Evolutionary conservation across 192 early-diverging fungal genomes (phyloP).

Genomic region (Chytriomyces hyalinus): DNA sequence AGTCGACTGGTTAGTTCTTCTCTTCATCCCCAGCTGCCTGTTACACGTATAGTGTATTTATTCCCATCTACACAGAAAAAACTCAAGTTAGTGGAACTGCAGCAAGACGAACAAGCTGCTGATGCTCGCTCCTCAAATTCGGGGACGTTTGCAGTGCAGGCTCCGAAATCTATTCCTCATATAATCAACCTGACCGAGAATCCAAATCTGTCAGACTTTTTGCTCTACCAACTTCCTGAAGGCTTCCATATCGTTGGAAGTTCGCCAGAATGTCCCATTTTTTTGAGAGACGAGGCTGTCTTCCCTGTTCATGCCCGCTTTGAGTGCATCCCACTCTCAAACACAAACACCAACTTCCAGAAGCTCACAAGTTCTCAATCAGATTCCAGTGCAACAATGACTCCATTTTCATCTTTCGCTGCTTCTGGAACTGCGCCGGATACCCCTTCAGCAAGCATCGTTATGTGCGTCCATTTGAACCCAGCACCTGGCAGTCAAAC

Average conservation of each 20-base stretch:
- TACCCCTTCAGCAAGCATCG: background rate
- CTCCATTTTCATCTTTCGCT: background rate
- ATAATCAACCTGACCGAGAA: slow-evolving; percentile 90
- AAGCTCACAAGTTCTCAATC: too few species aligned
- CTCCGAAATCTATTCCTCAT: slow-evolving; percentile 81
- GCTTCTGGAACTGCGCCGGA: background rate
- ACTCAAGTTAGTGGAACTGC: slow-evolving; percentile 74
- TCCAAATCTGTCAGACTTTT: slow-evolving; percentile 85
- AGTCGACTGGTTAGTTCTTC: slow-evolving; percentile 65
- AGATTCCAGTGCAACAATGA: background rate
- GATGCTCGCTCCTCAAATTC: slow-evolving; percentile 49
- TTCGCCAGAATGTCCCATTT: slow-evolving; percentile 56
- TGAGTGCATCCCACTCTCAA: slow-evolving; percentile 37
- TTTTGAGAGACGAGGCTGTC: slow-evolving; percentile 65
- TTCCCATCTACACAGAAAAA: slow-evolving; percentile 30
- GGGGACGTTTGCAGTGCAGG: slow-evolving; percentile 72
- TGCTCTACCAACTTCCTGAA: slow-evolving; percentile 84
- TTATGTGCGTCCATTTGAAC: background rate
- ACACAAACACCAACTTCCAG: background rate
- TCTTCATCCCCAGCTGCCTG: background rate
- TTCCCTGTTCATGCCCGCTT: slow-evolving; percentile 62
- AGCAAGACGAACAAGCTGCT: slow-evolving; percentile 81
- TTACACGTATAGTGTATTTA: background rate
- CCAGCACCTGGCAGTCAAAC: slow-evolving; percentile 8
- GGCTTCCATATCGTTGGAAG: slow-evolving; percentile 74